Base-by-base conservation (phyloP, 106 monocot genomes). In the Hemerocallis citrina region DNA sequence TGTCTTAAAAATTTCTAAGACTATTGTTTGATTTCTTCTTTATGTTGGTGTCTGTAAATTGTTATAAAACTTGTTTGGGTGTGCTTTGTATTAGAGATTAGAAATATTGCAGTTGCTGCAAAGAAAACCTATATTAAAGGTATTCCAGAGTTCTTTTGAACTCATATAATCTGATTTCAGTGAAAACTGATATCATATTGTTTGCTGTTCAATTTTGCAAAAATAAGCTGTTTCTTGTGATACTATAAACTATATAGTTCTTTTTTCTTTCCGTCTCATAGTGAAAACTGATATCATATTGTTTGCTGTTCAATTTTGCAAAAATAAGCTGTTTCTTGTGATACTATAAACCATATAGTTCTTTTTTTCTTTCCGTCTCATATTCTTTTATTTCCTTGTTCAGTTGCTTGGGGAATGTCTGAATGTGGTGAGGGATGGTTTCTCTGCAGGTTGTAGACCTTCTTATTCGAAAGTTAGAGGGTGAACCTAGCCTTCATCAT, bases 391-490 rank as follows among this genome's bases (percentile, higher is more conserved):
- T 20, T 54, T 54, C 31, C 29, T 30, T 54, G n/a, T 54, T 54
- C 20, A 27, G 21, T 21, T 0, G n/a, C 57, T 57, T 57, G 19
- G 10, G 8, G 22, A 21, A 57, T 20, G 34, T 22, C 33, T 34
- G 31, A 55, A 55, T 1, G 22, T n/a, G 40, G 13, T 61, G 14
- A 34, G 44, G 6, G 19, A 42, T 47, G 55, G 23, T 62, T 70
- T 17, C 11, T 65, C 24, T 71, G 65, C 72, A 89, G 89, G 80
- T 89, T 59, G 77, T 94, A 34, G 93, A 94, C 47, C 85, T 89
- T 78, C 80, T 94, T 29, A 77, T 94, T 46, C 58, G 75, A 33
- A 94, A 85, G 42, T 65, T 94, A 80, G 89, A 89, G 72, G 68
- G 17, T 66, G 96, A 98, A 70, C 64, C 96, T 29, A 90, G 83